Evolutionary conservation across 2,329 filamentous ascomycete species (phyloP).

Genomic region (Cylindrodendrum hubeiense): DNA sequence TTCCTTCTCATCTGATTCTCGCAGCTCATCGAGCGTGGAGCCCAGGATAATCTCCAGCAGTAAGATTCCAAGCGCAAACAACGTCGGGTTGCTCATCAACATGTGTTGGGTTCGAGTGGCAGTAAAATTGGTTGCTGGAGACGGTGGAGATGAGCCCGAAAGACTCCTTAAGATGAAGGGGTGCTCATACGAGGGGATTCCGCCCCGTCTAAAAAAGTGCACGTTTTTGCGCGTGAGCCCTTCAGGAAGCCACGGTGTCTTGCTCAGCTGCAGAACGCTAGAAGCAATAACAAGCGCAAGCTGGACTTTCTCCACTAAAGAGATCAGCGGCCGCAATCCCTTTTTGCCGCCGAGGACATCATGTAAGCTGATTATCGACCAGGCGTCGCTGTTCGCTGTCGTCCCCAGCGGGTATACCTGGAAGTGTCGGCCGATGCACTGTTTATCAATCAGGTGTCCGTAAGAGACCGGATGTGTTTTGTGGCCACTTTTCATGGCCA

Average conservation of each 20-base stretch:
- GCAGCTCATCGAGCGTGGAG: constrained; percentile 7
- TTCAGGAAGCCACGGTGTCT: constrained; percentile 30
- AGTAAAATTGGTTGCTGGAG: not conserved
- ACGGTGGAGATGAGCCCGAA: not conserved
- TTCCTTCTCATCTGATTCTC: not conserved
- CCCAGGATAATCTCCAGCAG: constrained; percentile 30
- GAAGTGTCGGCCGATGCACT: not conserved
- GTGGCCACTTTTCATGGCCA: not conserved
- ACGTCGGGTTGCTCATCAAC: constrained; percentile 12
- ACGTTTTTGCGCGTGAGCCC: constrained; percentile 5
- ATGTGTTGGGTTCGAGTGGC: not conserved
- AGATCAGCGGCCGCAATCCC: not conserved
- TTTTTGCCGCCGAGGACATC: constrained; percentile 7
- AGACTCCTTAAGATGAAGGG: constrained; percentile 8
- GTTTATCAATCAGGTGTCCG: constrained; percentile 18
- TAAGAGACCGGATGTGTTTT: constrained; percentile 12
- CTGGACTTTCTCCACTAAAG: not conserved
- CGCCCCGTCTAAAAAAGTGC: constrained; percentile 15
- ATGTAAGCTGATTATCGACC: constrained; percentile 18
- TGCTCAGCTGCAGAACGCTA: constrained; percentile 33
- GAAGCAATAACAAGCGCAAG: constrained; percentile 30
- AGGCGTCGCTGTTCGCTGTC: constrained; percentile 1
- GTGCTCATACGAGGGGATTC: not conserved
- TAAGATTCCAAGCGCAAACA: constrained; percentile 26
- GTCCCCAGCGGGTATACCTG: constrained; percentile 9